A percentile compares a stretch with the other conserved stretches of the same genome.
These are phyloP conservation scores for Coemansia erecta DNA, from an alignment of 192 early-diverging fungal genomes.

Conservation along the genomic window DNA sequence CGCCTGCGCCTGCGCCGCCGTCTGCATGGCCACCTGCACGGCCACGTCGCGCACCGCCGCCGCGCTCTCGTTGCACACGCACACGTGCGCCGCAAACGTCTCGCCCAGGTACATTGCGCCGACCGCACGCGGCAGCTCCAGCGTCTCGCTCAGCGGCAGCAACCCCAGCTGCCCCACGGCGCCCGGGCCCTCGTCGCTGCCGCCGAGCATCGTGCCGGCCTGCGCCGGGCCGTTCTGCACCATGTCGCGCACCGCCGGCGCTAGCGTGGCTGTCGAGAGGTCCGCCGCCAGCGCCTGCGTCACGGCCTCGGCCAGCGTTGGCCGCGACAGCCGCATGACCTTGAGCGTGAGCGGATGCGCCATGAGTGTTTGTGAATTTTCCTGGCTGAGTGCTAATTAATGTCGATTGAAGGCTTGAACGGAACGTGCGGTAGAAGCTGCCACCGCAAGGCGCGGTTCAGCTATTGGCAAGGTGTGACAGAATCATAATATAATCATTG, in stretches of 20 bases:
- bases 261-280: conserved; percentile 27
- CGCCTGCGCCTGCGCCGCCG: conserved; percentile 73
- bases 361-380: conserved; percentile 9
- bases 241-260: conserved; percentile 32
- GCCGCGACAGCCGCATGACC: conserved; percentile 88
- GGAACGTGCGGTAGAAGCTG: no score
- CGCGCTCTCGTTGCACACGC: conserved; percentile 80
- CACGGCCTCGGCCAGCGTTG: conserved; percentile 58
- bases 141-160: conserved; percentile 64
- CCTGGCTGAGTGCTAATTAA: not conserved
- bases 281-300: conserved; percentile 51
- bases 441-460: no score
- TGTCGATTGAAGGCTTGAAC: not conserved
- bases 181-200: conserved; percentile 35
- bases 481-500: no score
- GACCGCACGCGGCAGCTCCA: conserved; percentile 81
- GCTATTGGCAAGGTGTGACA: no score
- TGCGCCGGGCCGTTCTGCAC: conserved; percentile 51
- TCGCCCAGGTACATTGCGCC: conserved; percentile 95
- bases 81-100: conserved; percentile 82
- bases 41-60: conserved; percentile 68
- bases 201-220: conserved; percentile 28
- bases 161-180: conserved; percentile 52
- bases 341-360: conserved; percentile 80
- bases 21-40: conserved; percentile 84